Evolutionary conservation across 2,329 filamentous ascomycete genomes (phyloP).

Genomic region (Paramyrothecium sp.): DNA sequence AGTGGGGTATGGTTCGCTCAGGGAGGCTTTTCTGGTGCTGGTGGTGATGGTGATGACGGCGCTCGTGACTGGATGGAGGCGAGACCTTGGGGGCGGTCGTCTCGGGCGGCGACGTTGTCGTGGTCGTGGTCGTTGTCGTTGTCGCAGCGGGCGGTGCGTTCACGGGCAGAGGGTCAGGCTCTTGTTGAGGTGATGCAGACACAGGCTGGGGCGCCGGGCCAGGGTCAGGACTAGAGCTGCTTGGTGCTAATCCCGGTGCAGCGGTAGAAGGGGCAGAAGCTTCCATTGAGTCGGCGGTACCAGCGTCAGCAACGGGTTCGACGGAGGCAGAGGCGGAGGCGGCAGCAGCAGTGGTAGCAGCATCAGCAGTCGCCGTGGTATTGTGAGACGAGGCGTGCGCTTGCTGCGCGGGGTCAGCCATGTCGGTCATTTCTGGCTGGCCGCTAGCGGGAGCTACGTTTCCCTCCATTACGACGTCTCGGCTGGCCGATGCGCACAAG

Average conservation of each 20-base stretch:
- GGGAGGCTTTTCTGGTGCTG: slow-evolving; percentile 8
- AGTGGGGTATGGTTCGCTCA: slow-evolving; percentile 43
- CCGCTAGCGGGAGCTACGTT: neutral
- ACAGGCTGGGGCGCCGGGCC: neutral
- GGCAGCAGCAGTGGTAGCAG: neutral
- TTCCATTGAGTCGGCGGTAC: neutral
- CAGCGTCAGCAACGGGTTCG: neutral
- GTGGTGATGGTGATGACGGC: slow-evolving; percentile 10
- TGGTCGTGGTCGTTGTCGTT: neutral
- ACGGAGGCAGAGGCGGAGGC: neutral
- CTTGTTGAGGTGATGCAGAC: neutral
- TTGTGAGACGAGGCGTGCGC: neutral
- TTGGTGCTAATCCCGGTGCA: neutral
- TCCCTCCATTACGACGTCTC: neutral
- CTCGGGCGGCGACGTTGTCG: neutral
- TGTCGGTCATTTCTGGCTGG: neutral
- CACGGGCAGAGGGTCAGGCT: neutral
- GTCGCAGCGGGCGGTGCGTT: neutral
- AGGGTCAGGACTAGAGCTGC: neutral
- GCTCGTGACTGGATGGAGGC: slow-evolving; percentile 13
- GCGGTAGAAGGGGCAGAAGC: neutral
- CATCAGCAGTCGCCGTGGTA: neutral
- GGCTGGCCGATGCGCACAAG: neutral
- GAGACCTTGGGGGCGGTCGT: neutral
- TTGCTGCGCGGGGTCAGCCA: neutral